Percentiles rank a stretch among this genome's conserved stretches.
Conservation (phyloP, 169 alveolate genomes). For the Neospora caninum region DNA sequence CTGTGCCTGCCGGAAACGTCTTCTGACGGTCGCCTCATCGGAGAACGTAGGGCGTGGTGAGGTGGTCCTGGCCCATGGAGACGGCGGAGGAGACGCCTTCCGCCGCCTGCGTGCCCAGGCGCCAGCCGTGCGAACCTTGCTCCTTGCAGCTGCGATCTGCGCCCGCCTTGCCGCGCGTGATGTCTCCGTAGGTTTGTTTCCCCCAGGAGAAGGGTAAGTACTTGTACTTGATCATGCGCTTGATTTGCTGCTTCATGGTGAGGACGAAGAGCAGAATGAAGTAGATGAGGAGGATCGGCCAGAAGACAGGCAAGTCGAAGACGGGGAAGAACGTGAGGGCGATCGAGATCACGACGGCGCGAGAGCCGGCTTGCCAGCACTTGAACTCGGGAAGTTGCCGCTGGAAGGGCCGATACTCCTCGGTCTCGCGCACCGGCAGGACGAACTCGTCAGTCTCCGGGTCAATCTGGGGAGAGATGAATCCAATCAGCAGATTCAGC, state of each 20-base stretch:
- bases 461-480: conserved; percentile 86
- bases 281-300: conserved; percentile 88
- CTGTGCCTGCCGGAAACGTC: background rate
- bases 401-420: conserved; percentile 85
- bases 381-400: conserved; percentile 85
- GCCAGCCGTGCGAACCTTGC: background rate
- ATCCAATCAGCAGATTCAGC: conserved; percentile 83
- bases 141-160: background rate
- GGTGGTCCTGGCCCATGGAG: conserved; percentile 53
- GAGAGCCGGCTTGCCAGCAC: conserved; percentile 80
- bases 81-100: conserved; percentile 27
- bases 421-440: conserved; percentile 80
- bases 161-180: conserved; percentile 75
- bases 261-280: conserved; percentile 83
- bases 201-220: conserved; percentile 85
- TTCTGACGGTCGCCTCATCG: conserved; percentile 13
- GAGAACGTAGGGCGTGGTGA: conserved; percentile 67
- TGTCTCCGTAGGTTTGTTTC: conserved; percentile 80
- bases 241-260: conserved; percentile 86
- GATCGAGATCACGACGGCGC: conserved; percentile 75
- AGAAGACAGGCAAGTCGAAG: conserved; percentile 86
- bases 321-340: conserved; percentile 74
- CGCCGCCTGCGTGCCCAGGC: background rate
- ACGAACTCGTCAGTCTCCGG: conserved; percentile 86
- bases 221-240: conserved; percentile 77